Evolutionary conservation across 202 grass and related monocot species (phyloP).

Genomic region (Schoenoplectus tabernaemontani): DNA sequence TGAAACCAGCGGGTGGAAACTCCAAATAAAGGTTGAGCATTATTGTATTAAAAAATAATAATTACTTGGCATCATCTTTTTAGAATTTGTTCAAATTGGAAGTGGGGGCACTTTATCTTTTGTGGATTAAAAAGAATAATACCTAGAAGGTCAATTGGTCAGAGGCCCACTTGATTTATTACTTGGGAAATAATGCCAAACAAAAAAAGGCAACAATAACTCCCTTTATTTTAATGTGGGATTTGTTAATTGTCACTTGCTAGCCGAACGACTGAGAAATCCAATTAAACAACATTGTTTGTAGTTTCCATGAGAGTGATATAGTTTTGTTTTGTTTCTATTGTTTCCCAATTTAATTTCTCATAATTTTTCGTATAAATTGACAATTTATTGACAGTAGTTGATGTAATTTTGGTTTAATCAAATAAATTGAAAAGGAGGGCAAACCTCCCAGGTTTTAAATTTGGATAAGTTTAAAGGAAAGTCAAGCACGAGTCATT

Average conservation of each 20-base stretch:
- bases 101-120: too few relatives aligned
- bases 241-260: not conserved
- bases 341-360: not conserved
- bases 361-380: not conserved
- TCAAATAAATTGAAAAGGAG: not conserved
- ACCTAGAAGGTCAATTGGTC: not conserved
- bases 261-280: not conserved
- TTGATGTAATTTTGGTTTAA: not conserved
- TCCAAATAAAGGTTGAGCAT: too few relatives aligned
- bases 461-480: not conserved
- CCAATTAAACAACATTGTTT: not conserved
- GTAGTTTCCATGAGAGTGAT: not conserved
- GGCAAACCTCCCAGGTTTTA: not conserved
- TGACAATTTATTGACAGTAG: not conserved
- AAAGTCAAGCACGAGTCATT: not conserved
- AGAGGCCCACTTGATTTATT: not conserved
- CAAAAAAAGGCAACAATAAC: not conserved
- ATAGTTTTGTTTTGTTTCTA: not conserved
- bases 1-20: too few relatives aligned
- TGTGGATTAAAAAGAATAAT: not conserved
- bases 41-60: too few relatives aligned
- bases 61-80: too few relatives aligned
- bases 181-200: not conserved
- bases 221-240: not conserved
- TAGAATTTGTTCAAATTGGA: too few relatives aligned